phyloP scores from a whole-genome alignment of 75 land plant species.

The Azolla pinnata region DNA sequence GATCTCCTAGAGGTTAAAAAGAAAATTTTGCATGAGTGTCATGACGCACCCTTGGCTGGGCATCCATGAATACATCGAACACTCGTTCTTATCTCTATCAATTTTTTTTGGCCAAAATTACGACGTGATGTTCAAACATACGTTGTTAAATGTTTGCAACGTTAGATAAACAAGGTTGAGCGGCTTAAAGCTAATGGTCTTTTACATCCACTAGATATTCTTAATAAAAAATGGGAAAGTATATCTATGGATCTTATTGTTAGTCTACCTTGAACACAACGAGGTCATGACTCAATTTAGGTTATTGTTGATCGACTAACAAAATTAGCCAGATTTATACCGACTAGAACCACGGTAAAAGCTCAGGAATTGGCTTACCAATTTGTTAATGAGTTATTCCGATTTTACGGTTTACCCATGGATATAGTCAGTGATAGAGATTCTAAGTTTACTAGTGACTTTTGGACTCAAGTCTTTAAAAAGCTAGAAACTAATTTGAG shows the following conservation, averaged over 20 bases:
- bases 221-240: slow-evolving; percentile 6
- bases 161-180: slow-evolving; percentile 6
- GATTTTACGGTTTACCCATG: slow-evolving; percentile 13
- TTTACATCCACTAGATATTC: slow-evolving; percentile 9
- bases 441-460: slow-evolving; percentile 12
- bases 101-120: slow-evolving; percentile 10
- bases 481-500: slow-evolving; percentile 13
- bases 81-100: background rate
- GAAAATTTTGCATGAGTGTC: slow-evolving; percentile 4
- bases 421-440: slow-evolving; percentile 20
- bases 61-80: slow-evolving; percentile 4
- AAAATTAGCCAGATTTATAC: background rate
- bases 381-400: slow-evolving; percentile 12
- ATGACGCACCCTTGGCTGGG: slow-evolving; percentile 2
- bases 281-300: slow-evolving; percentile 1
- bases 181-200: background rate
- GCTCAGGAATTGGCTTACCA: background rate
- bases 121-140: background rate
- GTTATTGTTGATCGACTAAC: slow-evolving; percentile 1
- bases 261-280: background rate
- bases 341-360: background rate
- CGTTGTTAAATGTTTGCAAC: background rate
- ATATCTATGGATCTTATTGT: slow-evolving; percentile 14
- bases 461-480: slow-evolving; percentile 19
- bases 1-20: background rate